Base-by-base conservation (phyloP, 306 rosid species). In the Nissolia schottii region DNA sequence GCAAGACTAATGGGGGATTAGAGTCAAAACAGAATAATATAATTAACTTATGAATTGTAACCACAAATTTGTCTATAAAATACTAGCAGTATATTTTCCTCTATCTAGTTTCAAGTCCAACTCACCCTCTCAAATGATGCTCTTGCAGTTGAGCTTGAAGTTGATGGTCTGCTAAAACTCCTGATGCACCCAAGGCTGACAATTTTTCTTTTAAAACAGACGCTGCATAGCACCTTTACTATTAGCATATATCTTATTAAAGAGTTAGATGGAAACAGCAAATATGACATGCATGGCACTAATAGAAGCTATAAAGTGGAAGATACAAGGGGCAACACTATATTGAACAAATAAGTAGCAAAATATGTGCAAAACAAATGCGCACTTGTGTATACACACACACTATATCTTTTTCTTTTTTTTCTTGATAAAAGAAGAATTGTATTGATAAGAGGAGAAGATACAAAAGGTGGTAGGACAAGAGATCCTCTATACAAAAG, bases 121-220 rank as follows among this genome's bases (percentile, higher is more conserved):
- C 96, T 84, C 81, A 91, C 99, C 97, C 87, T 89, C 88, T 95
- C 71, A 80, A 64, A 75, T 89, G 86, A 87, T 95, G 96, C 70
- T 95, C 99, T 83, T 95, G 99, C 54, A 95, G 79, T 76, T 91
- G 97, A 25, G 99, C 92, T 82, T 95, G 99, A 84, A 95, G 99
- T 78, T 95, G 99, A 82, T 95, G 99, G 18, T 95, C 99, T 2
- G 97, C 99, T 82, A 91, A 81, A 65, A 91, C 88, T 81, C 99
- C 99, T 81, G 99, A 91, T 53, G 99, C 84, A 67, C 99, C 99
- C 90, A 95, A 73, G 70, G 93, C 79, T 20, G 90, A 73, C 71
- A 95, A 90, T 62, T 95, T 95, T 84, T 95, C 99, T 79, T 89
- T 95, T 80, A 91, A 85, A 67, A 87, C 87, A 80, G 99, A 95